Evolutionary conservation across 257 asterid species (phyloP), one percentile per base, ranked within the genome.

Genomic region (Penstemon eatonii): DNA sequence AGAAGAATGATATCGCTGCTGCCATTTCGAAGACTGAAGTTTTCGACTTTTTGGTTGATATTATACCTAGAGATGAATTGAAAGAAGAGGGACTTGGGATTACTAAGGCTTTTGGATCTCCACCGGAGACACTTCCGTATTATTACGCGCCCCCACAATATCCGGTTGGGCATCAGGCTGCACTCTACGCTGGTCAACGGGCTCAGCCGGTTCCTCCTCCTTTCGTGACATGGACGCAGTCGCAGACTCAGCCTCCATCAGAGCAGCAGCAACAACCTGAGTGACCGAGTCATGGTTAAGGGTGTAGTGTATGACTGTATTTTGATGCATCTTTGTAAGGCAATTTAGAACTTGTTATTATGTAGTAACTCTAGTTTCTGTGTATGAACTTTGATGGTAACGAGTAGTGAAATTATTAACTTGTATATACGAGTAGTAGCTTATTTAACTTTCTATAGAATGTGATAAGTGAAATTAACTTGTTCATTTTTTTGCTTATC

Each of bases 41-140:
- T 42, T 79, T 79, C 41, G 83, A 79, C 68, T 79, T 79, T 36
- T 60, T 79, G 63, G 80, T 79, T 18, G 83, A 79, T 55, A 75
- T 75, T 43, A 80, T 79, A 44, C 83, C 80, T 41, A 64, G 83
- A 65, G 83, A 79, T 19, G 83, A 79, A 56, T 18, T 71, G 46
- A 75, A 67, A 57, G 83, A 79, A 71, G 91, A 80, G 56, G 86
- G 84, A 10, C 80, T 85, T 11, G 88, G 86, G 46, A 66, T 75
- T 7, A 69, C 76, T 2, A 80, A 71, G 77, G 82, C 73, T 33
- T 42, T 69, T 25, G 88, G 88, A 54, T 68, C 86, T 73, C 65
- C 79, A 7, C 3, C 70, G 0, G 86, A 83, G 53, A 66, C 70
- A 36, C 76, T 71, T 0, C 86, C 82, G 3, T 84, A 78, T 66